Conservation (phyloP, 371 early-diverging fungal species). For the Coemansia sp. region DNA sequence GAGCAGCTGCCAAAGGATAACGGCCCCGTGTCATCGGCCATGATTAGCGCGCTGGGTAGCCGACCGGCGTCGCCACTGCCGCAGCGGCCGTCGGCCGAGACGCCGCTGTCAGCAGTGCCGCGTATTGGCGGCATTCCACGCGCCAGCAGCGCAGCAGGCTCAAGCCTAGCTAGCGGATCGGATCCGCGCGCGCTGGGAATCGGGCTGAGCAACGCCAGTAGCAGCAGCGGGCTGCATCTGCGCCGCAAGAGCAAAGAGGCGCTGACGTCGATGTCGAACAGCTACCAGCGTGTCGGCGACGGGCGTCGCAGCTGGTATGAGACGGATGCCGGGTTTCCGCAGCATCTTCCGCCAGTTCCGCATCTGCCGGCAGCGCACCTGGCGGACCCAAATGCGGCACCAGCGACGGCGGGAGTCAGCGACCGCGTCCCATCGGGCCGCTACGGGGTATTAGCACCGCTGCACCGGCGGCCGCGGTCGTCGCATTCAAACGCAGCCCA, state of each 20-base stretch:
- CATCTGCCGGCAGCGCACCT: not conserved
- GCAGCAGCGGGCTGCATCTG: slow-evolving; percentile 17
- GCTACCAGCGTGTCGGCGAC: slow-evolving; percentile 10
- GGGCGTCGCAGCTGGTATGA: slow-evolving; percentile 36
- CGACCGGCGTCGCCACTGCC: slow-evolving; percentile 19
- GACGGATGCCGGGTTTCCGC: slow-evolving; percentile 12
- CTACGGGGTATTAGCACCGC: slow-evolving; percentile 7
- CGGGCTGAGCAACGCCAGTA: slow-evolving; percentile 10
- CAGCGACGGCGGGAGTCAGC: slow-evolving; percentile 10
- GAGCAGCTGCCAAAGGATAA: slow-evolving; percentile 17
- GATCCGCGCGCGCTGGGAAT: slow-evolving; percentile 14
- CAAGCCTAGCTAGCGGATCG: not conserved
- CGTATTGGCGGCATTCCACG: not conserved
- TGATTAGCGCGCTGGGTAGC: not conserved
- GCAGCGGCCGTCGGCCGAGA: slow-evolving; percentile 7
- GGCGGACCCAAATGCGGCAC: slow-evolving; percentile 1
- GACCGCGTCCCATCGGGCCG: slow-evolving; percentile 6
- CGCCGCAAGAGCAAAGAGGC: slow-evolving; percentile 45
- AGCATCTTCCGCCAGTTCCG: slow-evolving; percentile 31
- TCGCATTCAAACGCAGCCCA: slow-evolving; percentile 39
- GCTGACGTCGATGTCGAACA: slow-evolving; percentile 24
- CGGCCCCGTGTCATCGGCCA: slow-evolving; percentile 5
- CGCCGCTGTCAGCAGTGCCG: not conserved
- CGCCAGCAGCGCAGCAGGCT: not conserved
- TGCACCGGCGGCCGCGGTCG: slow-evolving; percentile 34